Evolutionary conservation across 176 grass and related monocot species (phyloP).

Genomic region (Carex myosuroides): DNA sequence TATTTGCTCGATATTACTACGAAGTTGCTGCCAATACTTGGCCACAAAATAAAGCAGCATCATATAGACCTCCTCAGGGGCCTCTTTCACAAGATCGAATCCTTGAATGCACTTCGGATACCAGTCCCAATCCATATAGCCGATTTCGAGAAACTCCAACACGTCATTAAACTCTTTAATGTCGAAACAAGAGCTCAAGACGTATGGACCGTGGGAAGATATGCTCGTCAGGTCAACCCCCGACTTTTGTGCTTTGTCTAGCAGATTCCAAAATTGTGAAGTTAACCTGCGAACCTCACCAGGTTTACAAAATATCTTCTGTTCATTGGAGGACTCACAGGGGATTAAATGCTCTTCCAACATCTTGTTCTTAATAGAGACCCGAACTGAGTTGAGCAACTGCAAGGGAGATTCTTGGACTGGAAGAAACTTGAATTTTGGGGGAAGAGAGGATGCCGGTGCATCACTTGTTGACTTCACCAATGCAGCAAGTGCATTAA

Average conservation of each 20-base stretch:
- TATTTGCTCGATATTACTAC: constrained; percentile 35
- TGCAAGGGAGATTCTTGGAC: constrained; percentile 25
- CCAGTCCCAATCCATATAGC: constrained; percentile 34
- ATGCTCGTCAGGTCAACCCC: constrained; percentile 34
- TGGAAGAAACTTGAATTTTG: constrained; percentile 46
- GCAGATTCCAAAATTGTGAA: constrained; percentile 46
- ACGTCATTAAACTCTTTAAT: constrained; percentile 23
- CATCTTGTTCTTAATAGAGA: constrained; percentile 50
- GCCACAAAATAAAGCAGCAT: constrained; percentile 46
- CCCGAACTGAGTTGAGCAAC: constrained; percentile 42
- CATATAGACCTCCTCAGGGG: constrained; percentile 41
- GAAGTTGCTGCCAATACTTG: constrained; percentile 18
- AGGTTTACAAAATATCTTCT: constrained; percentile 66
- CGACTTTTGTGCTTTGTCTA: constrained; percentile 26
- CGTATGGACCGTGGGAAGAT: constrained; percentile 44
- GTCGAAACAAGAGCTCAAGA: constrained; percentile 56
- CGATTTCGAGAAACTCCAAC: constrained; percentile 41
- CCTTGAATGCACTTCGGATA: constrained; percentile 61
- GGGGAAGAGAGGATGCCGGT: constrained; percentile 28
- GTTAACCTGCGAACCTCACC: constrained; percentile 29
- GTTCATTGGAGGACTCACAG: constrained; percentile 37
- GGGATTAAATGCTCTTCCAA: constrained; percentile 44
- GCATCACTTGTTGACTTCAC: constrained; percentile 36
- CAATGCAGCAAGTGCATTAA: constrained; percentile 44
- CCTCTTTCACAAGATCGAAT: constrained; percentile 36